Percentiles rank a stretch among this genome's conserved stretches.
Conservation (phyloP, 257 asterid genomes). For the Solanum sejunctum region DNA sequence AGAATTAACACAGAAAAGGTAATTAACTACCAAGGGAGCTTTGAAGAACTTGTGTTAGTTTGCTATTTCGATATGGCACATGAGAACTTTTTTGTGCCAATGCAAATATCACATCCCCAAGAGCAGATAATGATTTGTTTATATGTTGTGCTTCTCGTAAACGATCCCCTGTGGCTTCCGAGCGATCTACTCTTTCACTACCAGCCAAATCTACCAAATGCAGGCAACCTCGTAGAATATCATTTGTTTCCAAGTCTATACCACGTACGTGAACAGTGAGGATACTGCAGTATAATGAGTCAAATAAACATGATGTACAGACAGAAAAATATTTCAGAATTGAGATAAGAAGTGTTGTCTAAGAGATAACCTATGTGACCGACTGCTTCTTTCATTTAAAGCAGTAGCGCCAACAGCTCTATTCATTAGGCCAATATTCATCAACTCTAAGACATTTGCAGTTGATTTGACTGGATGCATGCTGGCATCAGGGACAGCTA, state of each 20-base stretch:
- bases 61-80: conserved; percentile 94
- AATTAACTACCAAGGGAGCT: conserved; percentile 65
- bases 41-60: conserved; percentile 96
- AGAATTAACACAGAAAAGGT: neutral
- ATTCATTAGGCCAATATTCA: conserved; percentile 74
- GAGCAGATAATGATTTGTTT: conserved; percentile 86
- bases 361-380: conserved; percentile 72
- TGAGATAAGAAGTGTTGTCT: neutral
- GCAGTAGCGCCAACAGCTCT: conserved; percentile 95
- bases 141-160: conserved; percentile 94
- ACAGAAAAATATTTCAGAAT: neutral
- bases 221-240: conserved; percentile 70
- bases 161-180: conserved; percentile 91
- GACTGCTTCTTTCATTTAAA: conserved; percentile 88
- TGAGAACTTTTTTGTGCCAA: conserved; percentile 83
- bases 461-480: conserved; percentile 83
- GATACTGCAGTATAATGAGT: conserved; percentile 35
- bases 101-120: conserved; percentile 95
- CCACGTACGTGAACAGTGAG: conserved; percentile 92
- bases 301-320: conserved; percentile 7
- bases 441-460: conserved; percentile 67
- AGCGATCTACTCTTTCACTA: conserved; percentile 91
- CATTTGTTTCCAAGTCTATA: conserved; percentile 71
- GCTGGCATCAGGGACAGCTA: conserved; percentile 96
- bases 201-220: conserved; percentile 99